These are phyloP conservation scores for Coemansia interrupta DNA, from an alignment of 192 early-diverging fungal species.

Conservation along the genomic window DNA sequence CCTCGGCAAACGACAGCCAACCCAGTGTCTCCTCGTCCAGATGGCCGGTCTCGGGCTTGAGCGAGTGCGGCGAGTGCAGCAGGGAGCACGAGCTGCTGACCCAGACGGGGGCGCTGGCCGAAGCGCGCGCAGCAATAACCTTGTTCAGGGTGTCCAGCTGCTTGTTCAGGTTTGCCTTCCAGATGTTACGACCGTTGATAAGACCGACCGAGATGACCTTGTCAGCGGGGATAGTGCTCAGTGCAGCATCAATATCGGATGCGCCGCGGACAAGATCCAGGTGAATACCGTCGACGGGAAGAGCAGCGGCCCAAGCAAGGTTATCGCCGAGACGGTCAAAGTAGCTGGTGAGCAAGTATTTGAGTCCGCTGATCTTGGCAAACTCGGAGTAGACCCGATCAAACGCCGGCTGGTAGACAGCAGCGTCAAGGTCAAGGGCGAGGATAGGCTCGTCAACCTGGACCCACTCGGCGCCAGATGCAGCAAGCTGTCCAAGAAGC, in stretches of 20 bases:
- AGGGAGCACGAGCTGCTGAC: conserved; percentile 89
- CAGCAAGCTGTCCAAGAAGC: conserved; percentile 69
- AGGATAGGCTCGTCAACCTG: conserved; percentile 94
- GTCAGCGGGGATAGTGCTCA: conserved; percentile 57
- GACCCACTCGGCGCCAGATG: conserved; percentile 86
- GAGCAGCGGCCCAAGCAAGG: conserved; percentile 62
- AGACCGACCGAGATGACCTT: conserved; percentile 88
- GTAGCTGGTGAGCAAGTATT: conserved; percentile 85
- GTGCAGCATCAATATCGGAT: conserved; percentile 71
- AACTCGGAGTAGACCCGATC: conserved; percentile 31
- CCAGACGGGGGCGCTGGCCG: conserved; percentile 62
- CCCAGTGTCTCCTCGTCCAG: conserved; percentile 77
- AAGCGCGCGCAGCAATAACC: conserved; percentile 54
- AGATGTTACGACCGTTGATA: conserved; percentile 96
- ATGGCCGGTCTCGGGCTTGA: conserved; percentile 66
- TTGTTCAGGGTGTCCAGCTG: conserved; percentile 65
- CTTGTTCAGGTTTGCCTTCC: conserved; percentile 83
- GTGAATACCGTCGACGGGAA: conserved; percentile 83
- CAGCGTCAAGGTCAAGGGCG: conserved; percentile 80
- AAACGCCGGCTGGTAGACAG: conserved; percentile 74
- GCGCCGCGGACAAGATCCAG: conserved; percentile 86
- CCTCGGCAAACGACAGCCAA: conserved; percentile 92
- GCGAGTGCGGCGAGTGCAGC: conserved; percentile 87
- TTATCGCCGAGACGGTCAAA: conserved; percentile 83
- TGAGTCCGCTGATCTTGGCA: conserved; percentile 34